Conservation (phyloP, 2,329 filamentous ascomycete genomes). For the Xylariaceae sp. region DNA sequence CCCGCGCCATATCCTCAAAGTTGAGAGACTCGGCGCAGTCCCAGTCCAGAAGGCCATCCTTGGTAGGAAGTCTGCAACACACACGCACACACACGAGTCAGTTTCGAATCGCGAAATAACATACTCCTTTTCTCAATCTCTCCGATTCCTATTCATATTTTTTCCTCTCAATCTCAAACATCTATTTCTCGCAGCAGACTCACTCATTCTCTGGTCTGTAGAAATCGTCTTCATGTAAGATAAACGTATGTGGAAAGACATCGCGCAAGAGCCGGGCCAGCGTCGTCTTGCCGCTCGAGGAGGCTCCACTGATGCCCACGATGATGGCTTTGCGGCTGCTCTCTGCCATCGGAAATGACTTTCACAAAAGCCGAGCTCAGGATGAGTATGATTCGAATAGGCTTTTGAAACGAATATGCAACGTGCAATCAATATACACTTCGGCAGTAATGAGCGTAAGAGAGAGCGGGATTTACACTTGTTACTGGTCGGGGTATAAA, state of each 20-base stretch:
- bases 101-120: conserved; percentile 6
- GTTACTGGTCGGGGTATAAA: conserved; percentile 2
- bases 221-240: conserved; percentile 96
- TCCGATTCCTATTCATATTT: not conserved
- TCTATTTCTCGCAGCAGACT: conserved; percentile 34
- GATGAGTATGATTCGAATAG: not conserved
- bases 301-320: conserved; percentile 85
- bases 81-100: conserved; percentile 6
- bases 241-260: conserved; percentile 78
- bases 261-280: conserved; percentile 82
- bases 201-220: conserved; percentile 80
- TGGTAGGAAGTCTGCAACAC: conserved; percentile 57
- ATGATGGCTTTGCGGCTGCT: conserved; percentile 62
- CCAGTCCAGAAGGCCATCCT: conserved; percentile 79
- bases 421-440: not conserved
- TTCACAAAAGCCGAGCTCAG: not conserved
- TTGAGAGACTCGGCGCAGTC: conserved; percentile 84
- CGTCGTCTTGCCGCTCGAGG: conserved; percentile 94
- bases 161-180: not conserved
- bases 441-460: not conserved
- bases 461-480: conserved; percentile 3
- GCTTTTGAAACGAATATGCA: not conserved
- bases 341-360: conserved; percentile 18
- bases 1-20: conserved; percentile 68
- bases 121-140: no score